These are phyloP conservation scores for Fusarium fujikuroi DNA, from an alignment of 2,329 filamentous ascomycete genomes.

Conservation along the genomic window DNA sequence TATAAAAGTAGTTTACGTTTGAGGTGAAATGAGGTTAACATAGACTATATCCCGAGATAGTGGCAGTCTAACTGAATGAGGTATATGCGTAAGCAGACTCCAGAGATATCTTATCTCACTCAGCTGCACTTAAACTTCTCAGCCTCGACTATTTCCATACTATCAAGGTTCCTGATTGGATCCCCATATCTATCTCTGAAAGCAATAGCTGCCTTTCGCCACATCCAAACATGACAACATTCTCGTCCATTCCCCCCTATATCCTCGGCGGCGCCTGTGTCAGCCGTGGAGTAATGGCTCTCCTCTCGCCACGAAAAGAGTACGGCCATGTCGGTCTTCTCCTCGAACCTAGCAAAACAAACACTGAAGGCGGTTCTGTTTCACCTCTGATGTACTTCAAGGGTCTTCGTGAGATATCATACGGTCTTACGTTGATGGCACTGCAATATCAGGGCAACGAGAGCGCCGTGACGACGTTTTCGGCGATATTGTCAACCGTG, in stretches of 20 bases:
- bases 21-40: neutral
- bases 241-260: constrained; percentile 41
- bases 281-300: constrained; percentile 41
- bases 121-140: neutral
- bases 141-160: neutral
- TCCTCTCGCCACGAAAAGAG: constrained; percentile 38
- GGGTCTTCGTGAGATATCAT: constrained; percentile 49
- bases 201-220: neutral
- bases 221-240: constrained; percentile 26
- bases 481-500: constrained; percentile 45
- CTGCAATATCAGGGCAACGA: constrained; percentile 47
- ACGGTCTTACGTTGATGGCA: constrained; percentile 45
- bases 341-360: constrained; percentile 19
- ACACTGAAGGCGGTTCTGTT: neutral
- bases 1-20: neutral
- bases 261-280: constrained; percentile 40
- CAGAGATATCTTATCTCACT: neutral
- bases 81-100: constrained; percentile 7
- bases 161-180: neutral
- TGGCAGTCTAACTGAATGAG: neutral
- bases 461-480: constrained; percentile 45
- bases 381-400: constrained; percentile 52
- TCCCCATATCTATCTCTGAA: no score
- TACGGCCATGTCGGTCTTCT: constrained; percentile 41
- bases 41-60: neutral